Conservation (phyloP, 129 eudicot species). For the Flaveria bidentis region DNA sequence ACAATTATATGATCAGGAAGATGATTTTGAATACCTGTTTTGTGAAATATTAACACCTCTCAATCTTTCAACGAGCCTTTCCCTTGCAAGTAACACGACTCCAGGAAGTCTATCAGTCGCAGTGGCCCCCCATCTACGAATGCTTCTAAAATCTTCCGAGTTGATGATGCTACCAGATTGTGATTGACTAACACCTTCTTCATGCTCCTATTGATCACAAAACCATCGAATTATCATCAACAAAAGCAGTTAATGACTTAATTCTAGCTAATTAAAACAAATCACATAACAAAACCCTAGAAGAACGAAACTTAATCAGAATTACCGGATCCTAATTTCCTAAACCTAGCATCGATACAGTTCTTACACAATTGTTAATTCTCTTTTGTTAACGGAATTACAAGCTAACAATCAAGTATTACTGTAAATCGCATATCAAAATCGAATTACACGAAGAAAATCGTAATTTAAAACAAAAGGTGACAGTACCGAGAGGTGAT, state of each 20-base stretch:
- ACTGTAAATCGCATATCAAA: neutral
- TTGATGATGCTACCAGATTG: slow-evolving; percentile 39
- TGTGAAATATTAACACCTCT: slow-evolving; percentile 66
- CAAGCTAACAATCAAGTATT: neutral
- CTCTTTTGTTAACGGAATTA: too few relatives aligned
- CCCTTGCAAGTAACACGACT: slow-evolving; percentile 85
- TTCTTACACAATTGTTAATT: neutral
- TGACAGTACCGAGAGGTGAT: slow-evolving; percentile 23
- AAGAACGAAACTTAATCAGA: neutral
- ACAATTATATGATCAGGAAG: too few relatives aligned
- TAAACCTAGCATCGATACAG: neutral
- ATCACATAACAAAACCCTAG: neutral
- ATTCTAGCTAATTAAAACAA: neutral
- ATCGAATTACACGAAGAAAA: neutral
- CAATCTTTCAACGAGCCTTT: slow-evolving; percentile 79
- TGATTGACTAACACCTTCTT: slow-evolving; percentile 44
- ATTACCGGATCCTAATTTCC: neutral
- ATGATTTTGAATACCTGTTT: slow-evolving; percentile 43
- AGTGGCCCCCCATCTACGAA: slow-evolving; percentile 44
- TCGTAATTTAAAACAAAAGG: neutral
- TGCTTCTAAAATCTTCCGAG: slow-evolving; percentile 40
- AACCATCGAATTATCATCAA: slow-evolving; percentile 1
- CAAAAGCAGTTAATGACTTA: slow-evolving; percentile 50
- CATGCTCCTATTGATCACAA: slow-evolving; percentile 49
- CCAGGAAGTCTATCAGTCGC: slow-evolving; percentile 80